Evolutionary conservation across 208 protist genomes (phyloP), one percentile per base, ranked within the genome.

Genomic region (Trypanosomatidae sp.): DNA sequence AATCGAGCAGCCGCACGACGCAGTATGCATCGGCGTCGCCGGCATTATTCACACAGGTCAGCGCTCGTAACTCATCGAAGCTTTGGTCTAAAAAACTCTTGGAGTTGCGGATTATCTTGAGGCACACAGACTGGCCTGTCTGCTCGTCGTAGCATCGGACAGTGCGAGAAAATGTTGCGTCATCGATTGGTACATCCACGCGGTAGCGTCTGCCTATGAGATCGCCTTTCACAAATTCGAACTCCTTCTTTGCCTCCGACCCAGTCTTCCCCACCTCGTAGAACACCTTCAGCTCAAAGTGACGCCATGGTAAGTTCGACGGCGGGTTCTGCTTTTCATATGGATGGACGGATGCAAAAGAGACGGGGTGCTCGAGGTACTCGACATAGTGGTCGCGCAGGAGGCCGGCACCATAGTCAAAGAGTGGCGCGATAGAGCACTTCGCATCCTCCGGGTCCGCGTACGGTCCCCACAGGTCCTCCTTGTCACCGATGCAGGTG

Each of bases 51-150:
- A 99, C 82, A 30, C 89, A 84, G 28, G 86, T 74, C n/a, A 99
- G 83, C 17, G 98, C 69, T 44, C 96, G 95, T n/a, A 99, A 90
- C 84, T 99, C 97, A 72, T 99, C 97, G 25, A 99, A 66, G 52
- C 81, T 88, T 69, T 98, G 97, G 66, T 99, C 96, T 64, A 99
- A 94, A 74, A 96, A 98, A 58, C 96, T 92, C 78, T 98, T 98
- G 22, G 85, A 92, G 77, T 98, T 98, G 67, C 95, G 94, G 65
- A 98, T 97, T 39, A 99, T 90, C 74, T 99, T 99, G n/a, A 99
- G 78, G 73, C 95, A 98, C 5, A 97, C 87, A 62, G 84, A 41
- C 49, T 75, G 47, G 28, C 84, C 76, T 39, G 80, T 73, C 62
- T 77, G 66, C 68, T 90, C 62, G 76, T 98, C 95, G 60, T 92